These are phyloP conservation scores for Podila epigama DNA, from an alignment of 192 early-diverging fungal species.

Conservation along the genomic window DNA sequence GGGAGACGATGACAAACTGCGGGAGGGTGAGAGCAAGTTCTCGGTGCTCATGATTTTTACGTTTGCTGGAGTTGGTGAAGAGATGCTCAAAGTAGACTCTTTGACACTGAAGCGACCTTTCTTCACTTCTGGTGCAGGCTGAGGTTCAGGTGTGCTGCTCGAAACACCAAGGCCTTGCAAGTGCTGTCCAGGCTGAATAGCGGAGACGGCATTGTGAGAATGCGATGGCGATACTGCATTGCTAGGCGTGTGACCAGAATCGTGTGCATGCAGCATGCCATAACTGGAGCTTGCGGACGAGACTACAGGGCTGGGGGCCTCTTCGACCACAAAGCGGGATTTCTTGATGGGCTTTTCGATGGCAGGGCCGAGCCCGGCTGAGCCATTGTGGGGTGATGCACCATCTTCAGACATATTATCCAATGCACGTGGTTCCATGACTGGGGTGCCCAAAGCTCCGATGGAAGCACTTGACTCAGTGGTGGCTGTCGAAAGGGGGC, in stretches of 20 bases:
- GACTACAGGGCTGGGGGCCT: conserved; percentile 11
- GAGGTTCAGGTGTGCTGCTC: background rate
- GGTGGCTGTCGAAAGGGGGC: conserved; percentile 15
- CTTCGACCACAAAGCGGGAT: conserved; percentile 55
- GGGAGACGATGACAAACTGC: conserved; percentile 39
- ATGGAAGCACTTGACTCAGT: conserved; percentile 16
- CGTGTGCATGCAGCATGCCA: conserved; percentile 1
- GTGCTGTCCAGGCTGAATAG: conserved; percentile 15
- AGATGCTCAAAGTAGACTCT: conserved; percentile 33
- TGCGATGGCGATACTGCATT: conserved; percentile 10
- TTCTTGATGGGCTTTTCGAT: conserved; percentile 45
- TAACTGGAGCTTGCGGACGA: conserved; percentile 23
- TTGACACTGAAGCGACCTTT: conserved; percentile 82
- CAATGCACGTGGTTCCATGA: conserved; percentile 1
- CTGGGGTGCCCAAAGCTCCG: background rate
- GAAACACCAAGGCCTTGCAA: conserved; percentile 35
- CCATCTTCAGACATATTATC: conserved; percentile 14
- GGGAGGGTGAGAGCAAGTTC: conserved; percentile 24
- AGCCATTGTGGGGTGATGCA: background rate
- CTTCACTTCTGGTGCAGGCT: conserved; percentile 53
- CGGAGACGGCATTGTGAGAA: conserved; percentile 4
- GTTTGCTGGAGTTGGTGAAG: conserved; percentile 22
- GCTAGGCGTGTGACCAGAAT: conserved; percentile 10
- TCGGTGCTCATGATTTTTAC: conserved; percentile 10
- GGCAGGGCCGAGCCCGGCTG: conserved; percentile 6